Conservation (phyloP, 2,329 filamentous ascomycete species). For the Fusarium tupiense region DNA sequence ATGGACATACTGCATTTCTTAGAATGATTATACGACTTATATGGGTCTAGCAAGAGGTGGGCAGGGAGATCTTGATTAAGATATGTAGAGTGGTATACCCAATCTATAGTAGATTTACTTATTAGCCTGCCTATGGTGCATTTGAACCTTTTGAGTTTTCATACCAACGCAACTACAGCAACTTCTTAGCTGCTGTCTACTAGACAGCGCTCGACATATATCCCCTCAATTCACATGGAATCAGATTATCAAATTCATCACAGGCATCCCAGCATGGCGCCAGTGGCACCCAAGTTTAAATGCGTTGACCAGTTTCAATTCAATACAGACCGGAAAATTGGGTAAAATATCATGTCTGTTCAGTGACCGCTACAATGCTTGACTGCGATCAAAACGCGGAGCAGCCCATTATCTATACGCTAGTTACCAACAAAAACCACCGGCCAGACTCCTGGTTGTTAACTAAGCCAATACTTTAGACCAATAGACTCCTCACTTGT, state of each 20-base stretch:
- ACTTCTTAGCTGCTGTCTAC: background rate
- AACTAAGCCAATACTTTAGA: background rate
- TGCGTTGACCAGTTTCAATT: background rate
- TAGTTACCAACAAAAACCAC: background rate
- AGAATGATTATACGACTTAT: background rate
- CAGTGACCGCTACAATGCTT: background rate
- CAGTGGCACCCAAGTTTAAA: background rate
- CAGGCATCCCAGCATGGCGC: background rate
- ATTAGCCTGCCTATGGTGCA: background rate
- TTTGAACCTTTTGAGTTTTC: background rate
- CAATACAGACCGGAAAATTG: background rate
- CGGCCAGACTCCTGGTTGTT: slow-evolving; percentile 7
- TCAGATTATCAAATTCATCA: background rate
- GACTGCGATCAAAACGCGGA: background rate
- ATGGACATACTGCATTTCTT: background rate
- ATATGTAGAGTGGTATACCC: background rate
- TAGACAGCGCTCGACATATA: background rate
- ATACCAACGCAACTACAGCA: background rate
- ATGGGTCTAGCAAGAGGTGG: slow-evolving; percentile 5
- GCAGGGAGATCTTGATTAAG: background rate
- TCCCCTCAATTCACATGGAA: background rate
- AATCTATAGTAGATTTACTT: background rate
- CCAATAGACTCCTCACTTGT: background rate
- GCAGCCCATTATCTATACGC: slow-evolving; percentile 4
- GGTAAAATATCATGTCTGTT: background rate